Percentiles rank a stretch among this genome's conserved stretches.
Conservation (phyloP, 192 early-diverging fungal genomes). For the Coemansia sp. region DNA sequence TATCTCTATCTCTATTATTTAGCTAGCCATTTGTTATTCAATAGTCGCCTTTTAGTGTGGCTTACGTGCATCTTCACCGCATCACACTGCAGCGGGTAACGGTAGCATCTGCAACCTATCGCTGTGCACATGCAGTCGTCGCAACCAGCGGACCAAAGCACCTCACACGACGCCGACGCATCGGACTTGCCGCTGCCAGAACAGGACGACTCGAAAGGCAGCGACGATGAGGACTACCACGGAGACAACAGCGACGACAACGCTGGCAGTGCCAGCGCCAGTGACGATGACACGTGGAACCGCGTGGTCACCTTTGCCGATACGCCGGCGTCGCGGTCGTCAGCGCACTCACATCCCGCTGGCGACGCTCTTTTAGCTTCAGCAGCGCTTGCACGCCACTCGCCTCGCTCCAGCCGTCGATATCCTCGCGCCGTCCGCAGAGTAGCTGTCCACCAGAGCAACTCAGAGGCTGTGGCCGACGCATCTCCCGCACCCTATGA, state of each 20-base stretch:
- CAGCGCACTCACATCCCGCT: background rate
- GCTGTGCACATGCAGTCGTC: constrained; percentile 2
- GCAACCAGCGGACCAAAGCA: background rate
- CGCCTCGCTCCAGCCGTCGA: background rate
- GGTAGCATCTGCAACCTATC: background rate
- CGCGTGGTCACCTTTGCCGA: constrained; percentile 48
- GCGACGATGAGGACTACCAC: constrained; percentile 17
- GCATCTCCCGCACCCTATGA: background rate
- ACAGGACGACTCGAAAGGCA: background rate
- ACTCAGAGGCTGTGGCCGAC: background rate
- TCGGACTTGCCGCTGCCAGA: background rate
- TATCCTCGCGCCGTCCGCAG: constrained; percentile 2
- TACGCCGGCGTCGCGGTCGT: constrained; percentile 8
- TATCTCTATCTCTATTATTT: background rate
- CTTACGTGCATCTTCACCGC: background rate
- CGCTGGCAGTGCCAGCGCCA: constrained; percentile 1
- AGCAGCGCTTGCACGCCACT: background rate
- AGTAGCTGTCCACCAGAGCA: background rate
- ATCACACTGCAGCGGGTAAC: background rate
- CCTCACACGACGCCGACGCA: background rate
- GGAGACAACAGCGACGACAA: constrained; percentile 17
- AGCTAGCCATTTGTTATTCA: background rate
- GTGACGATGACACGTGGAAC: constrained; percentile 23
- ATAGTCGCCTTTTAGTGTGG: background rate
- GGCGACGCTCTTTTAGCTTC: background rate